Percentiles rank a stretch among this genome's conserved stretches.
These are phyloP conservation scores for Pulchroboletus neoregius DNA, from an alignment of 1,284 basidiomycete species.

Conservation along the genomic window DNA sequence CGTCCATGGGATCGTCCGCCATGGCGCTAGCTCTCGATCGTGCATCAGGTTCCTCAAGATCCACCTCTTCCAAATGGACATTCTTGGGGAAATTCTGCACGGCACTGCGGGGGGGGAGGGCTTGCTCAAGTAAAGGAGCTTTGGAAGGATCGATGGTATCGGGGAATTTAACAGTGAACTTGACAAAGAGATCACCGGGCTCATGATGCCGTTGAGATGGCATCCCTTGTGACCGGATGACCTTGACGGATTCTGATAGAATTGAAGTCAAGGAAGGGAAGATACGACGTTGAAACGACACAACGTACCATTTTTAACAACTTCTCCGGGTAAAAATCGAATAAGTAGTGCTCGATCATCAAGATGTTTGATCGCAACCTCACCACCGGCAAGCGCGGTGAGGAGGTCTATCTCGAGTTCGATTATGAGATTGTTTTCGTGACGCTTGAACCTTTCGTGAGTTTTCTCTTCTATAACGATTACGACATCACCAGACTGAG, in stretches of 20 bases:
- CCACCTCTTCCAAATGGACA: slow-evolving; percentile 80
- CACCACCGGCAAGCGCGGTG: slow-evolving; percentile 91
- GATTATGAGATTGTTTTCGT: slow-evolving; percentile 87
- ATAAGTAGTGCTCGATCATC: slow-evolving; percentile 90
- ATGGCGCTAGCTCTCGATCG: slow-evolving; percentile 59
- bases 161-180: slow-evolving; percentile 88
- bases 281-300: slow-evolving; percentile 5
- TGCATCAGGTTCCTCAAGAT: slow-evolving; percentile 79
- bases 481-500: slow-evolving; percentile 92
- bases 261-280: slow-evolving; percentile 10
- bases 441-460: slow-evolving; percentile 88
- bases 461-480: slow-evolving; percentile 97
- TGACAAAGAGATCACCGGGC: slow-evolving; percentile 90
- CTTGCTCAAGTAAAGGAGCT: slow-evolving; percentile 79
- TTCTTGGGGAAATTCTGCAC: slow-evolving; percentile 69
- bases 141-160: slow-evolving; percentile 68
- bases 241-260: slow-evolving; percentile 76
- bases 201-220: slow-evolving; percentile 98
- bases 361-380: slow-evolving; percentile 88
- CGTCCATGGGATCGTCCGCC: slow-evolving; percentile 77
- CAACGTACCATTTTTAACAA: slow-evolving; percentile 86
- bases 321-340: slow-evolving; percentile 84
- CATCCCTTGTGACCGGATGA: slow-evolving; percentile 96
- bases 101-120: slow-evolving; percentile 77
- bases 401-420: slow-evolving; percentile 92